phyloP scores from a whole-genome alignment of 306 rosid species.

The Cotoneaster glaucophyllus region DNA sequence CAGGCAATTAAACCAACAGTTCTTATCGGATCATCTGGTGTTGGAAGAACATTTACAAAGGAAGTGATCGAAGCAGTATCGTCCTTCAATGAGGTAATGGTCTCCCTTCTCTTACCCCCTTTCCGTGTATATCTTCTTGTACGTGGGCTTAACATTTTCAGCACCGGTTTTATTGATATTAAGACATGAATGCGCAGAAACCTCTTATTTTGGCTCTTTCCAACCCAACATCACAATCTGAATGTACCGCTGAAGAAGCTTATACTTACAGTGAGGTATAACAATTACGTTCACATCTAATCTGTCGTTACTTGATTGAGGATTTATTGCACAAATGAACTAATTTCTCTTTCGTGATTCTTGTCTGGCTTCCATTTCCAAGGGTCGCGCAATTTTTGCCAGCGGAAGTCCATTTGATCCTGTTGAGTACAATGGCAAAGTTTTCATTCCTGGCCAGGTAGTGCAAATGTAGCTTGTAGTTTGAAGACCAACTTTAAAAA shows the following conservation, averaged over 20 bases:
- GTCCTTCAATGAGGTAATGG: constrained; percentile 52
- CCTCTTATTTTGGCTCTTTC: constrained; percentile 92
- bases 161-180: neutral
- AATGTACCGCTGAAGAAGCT: constrained; percentile 95
- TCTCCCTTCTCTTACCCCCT: constrained; percentile 1
- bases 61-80: constrained; percentile 75
- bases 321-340: neutral
- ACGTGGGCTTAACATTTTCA: neutral
- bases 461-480: constrained; percentile 6
- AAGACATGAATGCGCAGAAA: constrained; percentile 42
- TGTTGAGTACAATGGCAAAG: constrained; percentile 63
- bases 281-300: neutral
- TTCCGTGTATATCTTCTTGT: neutral
- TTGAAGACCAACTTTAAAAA: neutral
- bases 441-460: constrained; percentile 72
- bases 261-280: constrained; percentile 75
- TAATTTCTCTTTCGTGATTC: constrained; percentile 1
- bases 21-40: constrained; percentile 86
- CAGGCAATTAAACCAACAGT: constrained; percentile 84
- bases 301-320: neutral
- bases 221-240: constrained; percentile 87
- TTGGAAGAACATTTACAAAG: constrained; percentile 72
- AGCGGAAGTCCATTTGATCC: constrained; percentile 97
- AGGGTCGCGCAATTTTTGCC: constrained; percentile 90
- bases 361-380: neutral